Conservation (phyloP, 768 basidiomycete species). For the Zangia roseola region DNA sequence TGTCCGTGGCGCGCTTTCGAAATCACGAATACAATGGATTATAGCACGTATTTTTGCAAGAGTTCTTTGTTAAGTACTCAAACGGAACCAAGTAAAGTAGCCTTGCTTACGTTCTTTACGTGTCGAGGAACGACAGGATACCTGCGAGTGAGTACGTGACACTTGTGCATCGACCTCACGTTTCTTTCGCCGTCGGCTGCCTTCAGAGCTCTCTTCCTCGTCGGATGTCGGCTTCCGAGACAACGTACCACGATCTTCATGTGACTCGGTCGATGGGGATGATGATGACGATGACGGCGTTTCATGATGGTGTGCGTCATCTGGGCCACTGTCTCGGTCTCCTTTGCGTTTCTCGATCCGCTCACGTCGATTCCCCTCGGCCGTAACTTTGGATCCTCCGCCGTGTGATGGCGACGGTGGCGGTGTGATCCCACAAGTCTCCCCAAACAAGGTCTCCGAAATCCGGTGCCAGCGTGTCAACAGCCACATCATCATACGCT, state of each 20-base stretch:
- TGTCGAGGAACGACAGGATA: background rate
- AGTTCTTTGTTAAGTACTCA: background rate
- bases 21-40: background rate
- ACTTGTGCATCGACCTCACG: constrained; percentile 13
- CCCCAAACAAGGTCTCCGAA: constrained; percentile 25
- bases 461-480: constrained; percentile 27
- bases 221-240: constrained; percentile 10
- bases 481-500: constrained; percentile 35
- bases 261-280: constrained; percentile 6
- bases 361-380: constrained; percentile 1
- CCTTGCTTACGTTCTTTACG: constrained; percentile 17
- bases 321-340: background rate
- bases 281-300: constrained; percentile 15
- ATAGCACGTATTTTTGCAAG: background rate
- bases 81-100: background rate
- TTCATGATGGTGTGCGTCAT: background rate
- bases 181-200: constrained; percentile 19
- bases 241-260: constrained; percentile 7
- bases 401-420: constrained; percentile 5
- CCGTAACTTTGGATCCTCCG: background rate
- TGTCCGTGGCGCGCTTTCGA: constrained; percentile 5
- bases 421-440: constrained; percentile 24
- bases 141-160: background rate
- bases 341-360: constrained; percentile 18
- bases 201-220: constrained; percentile 11